phyloP scores from a whole-genome alignment of 352 stramenopile species.

The Elongisporangium undulatum region DNA sequence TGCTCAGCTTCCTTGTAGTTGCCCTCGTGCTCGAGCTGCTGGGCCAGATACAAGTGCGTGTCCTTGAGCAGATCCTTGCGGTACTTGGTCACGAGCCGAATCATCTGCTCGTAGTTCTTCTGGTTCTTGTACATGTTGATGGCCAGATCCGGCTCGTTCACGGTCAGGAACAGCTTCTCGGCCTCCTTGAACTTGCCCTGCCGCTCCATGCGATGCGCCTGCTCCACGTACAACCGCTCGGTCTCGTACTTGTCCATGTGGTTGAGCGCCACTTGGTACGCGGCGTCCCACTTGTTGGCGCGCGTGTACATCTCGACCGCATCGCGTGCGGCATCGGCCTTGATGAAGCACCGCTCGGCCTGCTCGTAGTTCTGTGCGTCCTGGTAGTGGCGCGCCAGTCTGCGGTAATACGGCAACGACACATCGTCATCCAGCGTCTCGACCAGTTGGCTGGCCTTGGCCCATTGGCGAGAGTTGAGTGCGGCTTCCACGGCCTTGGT shows the following conservation, averaged over 20 bases:
- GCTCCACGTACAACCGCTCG: slow-evolving; percentile 89
- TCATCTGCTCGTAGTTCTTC: slow-evolving; percentile 95
- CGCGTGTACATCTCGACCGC: slow-evolving; percentile 95
- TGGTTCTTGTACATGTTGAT: slow-evolving; percentile 98
- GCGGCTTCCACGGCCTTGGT: slow-evolving; percentile 92
- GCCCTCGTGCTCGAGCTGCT: slow-evolving; percentile 91
- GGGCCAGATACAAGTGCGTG: slow-evolving; percentile 90
- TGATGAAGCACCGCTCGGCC: slow-evolving; percentile 92
- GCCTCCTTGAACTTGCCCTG: slow-evolving; percentile 91
- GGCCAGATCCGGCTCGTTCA: slow-evolving; percentile 90
- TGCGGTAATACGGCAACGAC: slow-evolving; percentile 88
- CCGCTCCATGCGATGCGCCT: slow-evolving; percentile 89
- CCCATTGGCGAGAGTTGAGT: slow-evolving; percentile 92
- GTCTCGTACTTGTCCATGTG: slow-evolving; percentile 93
- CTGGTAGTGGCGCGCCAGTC: slow-evolving; percentile 90
- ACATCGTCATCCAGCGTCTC: slow-evolving; percentile 88
- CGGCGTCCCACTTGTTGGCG: slow-evolving; percentile 90
- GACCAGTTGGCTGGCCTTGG: slow-evolving; percentile 90
- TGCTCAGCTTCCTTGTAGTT: slow-evolving; percentile 93
- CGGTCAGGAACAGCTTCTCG: slow-evolving; percentile 91
- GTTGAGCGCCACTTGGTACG: slow-evolving; percentile 90
- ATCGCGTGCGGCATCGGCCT: slow-evolving; percentile 83
- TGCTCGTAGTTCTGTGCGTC: slow-evolving; percentile 80
- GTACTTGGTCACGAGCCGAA: slow-evolving; percentile 91
- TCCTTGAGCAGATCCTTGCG: slow-evolving; percentile 92